Base-by-base conservation (phyloP, 1,139 yeast species). In the Yamadazyma trypodendri region DNA sequence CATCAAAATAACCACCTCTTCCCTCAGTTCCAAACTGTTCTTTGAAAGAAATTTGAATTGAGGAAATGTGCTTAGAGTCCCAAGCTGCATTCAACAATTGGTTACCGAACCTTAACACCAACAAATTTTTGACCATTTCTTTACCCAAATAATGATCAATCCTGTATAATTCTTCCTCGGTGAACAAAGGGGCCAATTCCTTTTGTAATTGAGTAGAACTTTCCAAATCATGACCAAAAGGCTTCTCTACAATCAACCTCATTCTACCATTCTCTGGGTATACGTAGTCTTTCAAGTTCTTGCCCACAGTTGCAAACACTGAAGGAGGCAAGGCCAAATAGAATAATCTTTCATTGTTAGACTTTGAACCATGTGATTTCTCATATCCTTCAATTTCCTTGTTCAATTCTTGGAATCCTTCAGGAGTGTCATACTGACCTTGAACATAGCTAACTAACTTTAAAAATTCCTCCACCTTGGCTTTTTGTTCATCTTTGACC, bases 21-120 rank as follows among this genome's bases (percentile, higher is more conserved):
- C 98, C 98, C 65, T 92, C 97, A 32, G 98, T 92, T 42, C 98
- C 98, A 55, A 94, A 90, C 10, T 92, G 85, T 67, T 92, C 99
- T 68, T 94, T 94, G 72, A 92, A 90, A 16, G 92, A 77, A 50
- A 92, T 81, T 66, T 90, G 97, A 45, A 92, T 81, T 36, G 83
- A 78, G 45, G 80, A 75, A 56, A 92, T 81, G 62, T 77, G 82
- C 49, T 84, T 77, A 58, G 75, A 80, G 68, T 85, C 84, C 97
- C 97, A 92, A 39, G 86, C 79, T 17, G 95, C 87, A 56, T 77
- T 77, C 56, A 92, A 72, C 61, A 90, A 76, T 55, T 82, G 81
- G 66, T 92, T 92, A 49, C 95, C 96, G 58, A 92, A 92, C 58
- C 98, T 78, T 54, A 90, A 69, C 29, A 88, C 89, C 47, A 88